Evolutionary conservation across 345 rosid species (phyloP), one percentile per base, ranked within the genome.

Genomic region (Mallotus nudiflorus): DNA sequence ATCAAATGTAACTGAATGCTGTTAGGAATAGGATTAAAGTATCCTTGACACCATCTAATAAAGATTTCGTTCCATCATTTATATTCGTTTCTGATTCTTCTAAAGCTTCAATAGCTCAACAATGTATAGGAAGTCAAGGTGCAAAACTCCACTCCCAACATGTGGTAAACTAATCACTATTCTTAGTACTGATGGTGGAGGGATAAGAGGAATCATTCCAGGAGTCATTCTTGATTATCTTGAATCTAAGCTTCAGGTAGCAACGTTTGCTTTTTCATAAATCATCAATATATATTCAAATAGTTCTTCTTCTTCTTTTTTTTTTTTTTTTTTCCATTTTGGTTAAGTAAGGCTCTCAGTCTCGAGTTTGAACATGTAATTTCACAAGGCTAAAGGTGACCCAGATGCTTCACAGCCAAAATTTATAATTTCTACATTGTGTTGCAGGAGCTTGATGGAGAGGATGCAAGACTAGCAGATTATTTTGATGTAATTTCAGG

Each of bases 181-280:
- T 56, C 88, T 91, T 15, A 87, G 97, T 62, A 69, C 89, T 24
- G 97, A 91, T 52, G 97, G 95, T 10, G 97, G 97, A 27, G 95
- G 91, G 20, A 69, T 91, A 31, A 58, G 88, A 74, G 95, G 93
- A 68, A 80, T 86, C 71, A 86, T 91, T 54, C 80, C 93, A 3
- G 91, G 87, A 24, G 91, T 86, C 9, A 70, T 89, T 65, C 90
- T 91, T 37, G 81, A 76, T 46, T 76, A 56, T 65, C 93, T 91
- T n/a, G 93, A 91, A 72, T 83, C 88, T 53, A 79, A 91, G 64
- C 91, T 91, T 77, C 95, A 91, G 97, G 97, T 90, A 62, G 5
- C 0, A 33, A 33, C 37, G n/a, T n/a, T 2, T n/a, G 3, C 37
- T 2, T 33, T 33, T 33, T 33, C 37, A 33, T 33, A 33, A 2